These are phyloP conservation scores for Knoxia roxburghii DNA, from an alignment of 257 asterid genomes.

Conservation along the genomic window DNA sequence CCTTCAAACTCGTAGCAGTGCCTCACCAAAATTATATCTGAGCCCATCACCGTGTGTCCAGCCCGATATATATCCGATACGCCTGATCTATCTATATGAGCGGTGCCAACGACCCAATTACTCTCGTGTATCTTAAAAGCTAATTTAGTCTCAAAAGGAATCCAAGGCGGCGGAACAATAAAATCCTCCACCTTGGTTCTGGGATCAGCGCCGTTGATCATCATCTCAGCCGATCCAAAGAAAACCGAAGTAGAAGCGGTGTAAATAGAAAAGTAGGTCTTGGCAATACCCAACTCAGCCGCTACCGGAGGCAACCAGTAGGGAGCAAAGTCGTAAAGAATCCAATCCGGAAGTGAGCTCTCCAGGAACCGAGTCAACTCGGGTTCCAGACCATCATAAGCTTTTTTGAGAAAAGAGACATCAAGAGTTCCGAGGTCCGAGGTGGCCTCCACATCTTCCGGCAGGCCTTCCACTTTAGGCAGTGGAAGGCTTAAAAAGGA, in stretches of 20 bases:
- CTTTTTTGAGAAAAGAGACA: constrained; percentile 18
- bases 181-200: constrained; percentile 12
- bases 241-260: neutral
- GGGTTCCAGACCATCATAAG: constrained; percentile 22
- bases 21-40: neutral
- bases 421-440: constrained; percentile 16
- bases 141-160: constrained; percentile 20
- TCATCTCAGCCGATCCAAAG: neutral
- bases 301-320: constrained; percentile 23
- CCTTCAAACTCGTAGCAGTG: constrained; percentile 7
- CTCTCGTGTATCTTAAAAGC: constrained; percentile 5
- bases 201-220: neutral
- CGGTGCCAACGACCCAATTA: neutral
- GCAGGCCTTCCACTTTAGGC: constrained; percentile 22
- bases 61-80: constrained; percentile 3
- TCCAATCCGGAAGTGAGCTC: constrained; percentile 18
- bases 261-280: constrained; percentile 7
- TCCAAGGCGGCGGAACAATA: constrained; percentile 19
- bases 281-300: neutral
- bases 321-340: constrained; percentile 22
- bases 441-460: constrained; percentile 32
- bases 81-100: no score
- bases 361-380: constrained; percentile 12
- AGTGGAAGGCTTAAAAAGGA: constrained; percentile 20
- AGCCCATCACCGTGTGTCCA: neutral